phyloP scores from a whole-genome alignment of 2,329 filamentous ascomycete species.

The Sphaerulina vaccinii region DNA sequence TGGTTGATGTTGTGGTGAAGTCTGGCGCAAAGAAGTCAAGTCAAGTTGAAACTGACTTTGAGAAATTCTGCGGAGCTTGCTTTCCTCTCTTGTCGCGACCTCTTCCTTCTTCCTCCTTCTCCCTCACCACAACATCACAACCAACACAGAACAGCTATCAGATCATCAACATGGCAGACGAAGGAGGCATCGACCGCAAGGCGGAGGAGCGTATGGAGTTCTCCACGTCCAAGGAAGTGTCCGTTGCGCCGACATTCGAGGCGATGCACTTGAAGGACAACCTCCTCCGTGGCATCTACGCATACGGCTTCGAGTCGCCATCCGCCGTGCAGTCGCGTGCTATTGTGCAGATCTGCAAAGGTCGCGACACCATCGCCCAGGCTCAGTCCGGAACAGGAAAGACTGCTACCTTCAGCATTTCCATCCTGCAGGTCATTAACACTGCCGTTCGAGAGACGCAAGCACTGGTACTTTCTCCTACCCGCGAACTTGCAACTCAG shows the following conservation, averaged over 20 bases:
- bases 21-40: no score
- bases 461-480: conserved; percentile 93
- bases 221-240: conserved; percentile 95
- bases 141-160: neutral
- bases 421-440: conserved; percentile 98
- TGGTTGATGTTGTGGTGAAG: no score
- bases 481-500: conserved; percentile 93
- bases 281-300: conserved; percentile 93
- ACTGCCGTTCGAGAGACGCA: conserved; percentile 92
- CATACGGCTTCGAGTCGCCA: conserved; percentile 96
- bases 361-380: conserved; percentile 96
- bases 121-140: conserved; percentile 5
- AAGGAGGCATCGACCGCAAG: conserved; percentile 75
- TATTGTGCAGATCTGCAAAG: conserved; percentile 98
- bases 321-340: conserved; percentile 97
- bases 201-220: conserved; percentile 98
- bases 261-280: conserved; percentile 98
- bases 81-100: no score
- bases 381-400: conserved; percentile 99
- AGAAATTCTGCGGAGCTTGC: no score
- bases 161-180: conserved; percentile 73
- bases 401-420: conserved; percentile 99
- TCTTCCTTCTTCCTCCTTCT: no score
- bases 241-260: conserved; percentile 80
- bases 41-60: no score